phyloP scores from a whole-genome alignment of 2,329 filamentous ascomycete genomes.

The Botrytis medusae region DNA sequence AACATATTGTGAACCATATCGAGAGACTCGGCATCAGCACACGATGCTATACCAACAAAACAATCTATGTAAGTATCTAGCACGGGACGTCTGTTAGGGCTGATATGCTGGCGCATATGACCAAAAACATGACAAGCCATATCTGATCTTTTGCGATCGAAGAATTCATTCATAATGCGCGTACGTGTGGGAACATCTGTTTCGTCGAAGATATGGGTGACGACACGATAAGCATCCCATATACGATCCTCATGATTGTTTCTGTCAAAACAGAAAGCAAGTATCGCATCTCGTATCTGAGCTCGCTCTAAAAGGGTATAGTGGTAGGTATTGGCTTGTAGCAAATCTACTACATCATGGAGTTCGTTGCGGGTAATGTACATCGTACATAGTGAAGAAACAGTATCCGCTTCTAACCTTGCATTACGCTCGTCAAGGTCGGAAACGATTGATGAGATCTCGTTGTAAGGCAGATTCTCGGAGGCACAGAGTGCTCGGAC shows the following conservation, averaged over 20 bases:
- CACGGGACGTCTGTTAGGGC: slow-evolving; percentile 62
- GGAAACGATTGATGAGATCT: slow-evolving; percentile 70
- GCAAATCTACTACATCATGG: slow-evolving; percentile 76
- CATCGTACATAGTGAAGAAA: slow-evolving; percentile 69
- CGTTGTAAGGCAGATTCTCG: slow-evolving; percentile 63
- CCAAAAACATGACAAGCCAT: slow-evolving; percentile 86
- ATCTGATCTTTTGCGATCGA: slow-evolving; percentile 72
- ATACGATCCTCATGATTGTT: slow-evolving; percentile 61
- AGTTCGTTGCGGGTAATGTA: slow-evolving; percentile 76
- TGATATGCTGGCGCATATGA: slow-evolving; percentile 82
- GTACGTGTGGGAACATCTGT: slow-evolving; percentile 65
- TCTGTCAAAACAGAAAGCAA: slow-evolving; percentile 65
- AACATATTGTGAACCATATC: slow-evolving; percentile 86
- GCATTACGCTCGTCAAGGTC: slow-evolving; percentile 70
- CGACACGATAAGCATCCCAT: slow-evolving; percentile 66
- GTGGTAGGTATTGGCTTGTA: slow-evolving; percentile 71
- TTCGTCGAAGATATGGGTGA: slow-evolving; percentile 64
- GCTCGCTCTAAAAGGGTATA: slow-evolving; percentile 70
- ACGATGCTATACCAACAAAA: slow-evolving; percentile 71
- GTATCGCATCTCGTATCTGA: slow-evolving; percentile 63
- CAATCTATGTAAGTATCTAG: slow-evolving; percentile 74
- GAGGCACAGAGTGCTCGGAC: slow-evolving; percentile 66
- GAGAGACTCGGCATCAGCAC: slow-evolving; percentile 62
- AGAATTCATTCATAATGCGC: slow-evolving; percentile 79
- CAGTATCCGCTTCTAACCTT: slow-evolving; percentile 70